phyloP scores from a whole-genome alignment of 192 early-diverging fungal species.

The Mortierella hygrophila region DNA sequence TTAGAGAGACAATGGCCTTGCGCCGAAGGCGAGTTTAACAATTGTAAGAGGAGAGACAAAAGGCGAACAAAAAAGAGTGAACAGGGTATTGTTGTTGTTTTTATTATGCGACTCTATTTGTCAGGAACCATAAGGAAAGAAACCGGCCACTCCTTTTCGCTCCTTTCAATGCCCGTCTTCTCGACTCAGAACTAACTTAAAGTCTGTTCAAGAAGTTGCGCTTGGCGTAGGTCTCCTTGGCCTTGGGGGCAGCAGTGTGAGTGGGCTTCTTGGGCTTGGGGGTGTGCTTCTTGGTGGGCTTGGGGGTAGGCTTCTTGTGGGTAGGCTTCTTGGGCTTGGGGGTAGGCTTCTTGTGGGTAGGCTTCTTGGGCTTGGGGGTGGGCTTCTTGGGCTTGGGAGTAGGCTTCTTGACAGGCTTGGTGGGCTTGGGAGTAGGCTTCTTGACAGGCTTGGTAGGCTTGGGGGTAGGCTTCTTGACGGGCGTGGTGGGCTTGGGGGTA shows the following conservation, averaged over 20 bases:
- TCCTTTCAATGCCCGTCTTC: neutral
- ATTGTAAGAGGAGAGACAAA: neutral
- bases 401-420: neutral
- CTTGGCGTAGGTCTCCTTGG: constrained; percentile 9
- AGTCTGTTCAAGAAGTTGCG: constrained; percentile 7
- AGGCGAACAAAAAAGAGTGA: neutral
- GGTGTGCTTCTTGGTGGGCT: neutral
- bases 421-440: too few relatives aligned
- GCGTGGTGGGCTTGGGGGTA: neutral
- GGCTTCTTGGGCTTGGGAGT: constrained; percentile 5
- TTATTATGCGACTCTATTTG: neutral
- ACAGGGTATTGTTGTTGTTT: neutral
- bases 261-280: neutral
- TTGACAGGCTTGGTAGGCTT: neutral
- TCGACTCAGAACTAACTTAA: neutral
- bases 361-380: neutral
- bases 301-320: neutral
- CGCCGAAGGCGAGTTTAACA: too few relatives aligned
- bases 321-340: neutral
- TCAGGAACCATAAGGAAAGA: neutral
- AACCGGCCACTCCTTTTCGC: neutral
- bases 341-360: neutral
- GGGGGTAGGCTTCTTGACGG: constrained; percentile 7
- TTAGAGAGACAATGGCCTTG: too few relatives aligned
- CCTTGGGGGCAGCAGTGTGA: neutral